A percentile compares a stretch with the other conserved stretches of the same genome.
These are phyloP conservation scores for Backusella circina DNA, from an alignment of 192 early-diverging fungal genomes.

Conservation along the genomic window DNA sequence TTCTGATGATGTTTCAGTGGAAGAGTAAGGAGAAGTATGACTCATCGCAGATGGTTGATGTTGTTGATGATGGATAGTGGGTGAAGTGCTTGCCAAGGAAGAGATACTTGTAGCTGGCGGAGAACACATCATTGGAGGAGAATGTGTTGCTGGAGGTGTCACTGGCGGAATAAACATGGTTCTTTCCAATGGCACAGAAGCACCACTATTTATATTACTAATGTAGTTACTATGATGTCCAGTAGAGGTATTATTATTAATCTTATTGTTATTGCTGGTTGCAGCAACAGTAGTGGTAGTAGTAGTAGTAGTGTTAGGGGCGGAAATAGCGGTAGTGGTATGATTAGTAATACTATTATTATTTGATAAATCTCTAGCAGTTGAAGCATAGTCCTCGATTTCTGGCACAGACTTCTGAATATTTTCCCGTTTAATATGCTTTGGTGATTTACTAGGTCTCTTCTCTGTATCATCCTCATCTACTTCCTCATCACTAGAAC, in stretches of 20 bases:
- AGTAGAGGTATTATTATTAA: neutral
- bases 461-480: neutral
- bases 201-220: neutral
- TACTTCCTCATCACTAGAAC: constrained; percentile 12
- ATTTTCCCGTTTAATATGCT: neutral
- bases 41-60: neutral
- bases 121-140: neutral
- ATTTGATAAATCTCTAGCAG: neutral
- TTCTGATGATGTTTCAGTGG: neutral
- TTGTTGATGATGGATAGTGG: neutral
- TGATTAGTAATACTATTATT: neutral
- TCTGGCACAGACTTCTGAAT: neutral
- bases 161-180: neutral
- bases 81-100: neutral
- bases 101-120: neutral
- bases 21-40: neutral
- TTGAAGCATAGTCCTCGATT: neutral
- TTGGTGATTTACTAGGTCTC: neutral
- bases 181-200: constrained; percentile 1
- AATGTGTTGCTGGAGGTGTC: neutral
- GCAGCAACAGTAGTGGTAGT: neutral
- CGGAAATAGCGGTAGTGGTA: neutral
- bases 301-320: neutral
- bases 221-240: neutral
- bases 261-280: neutral